These are phyloP conservation scores for Pouteria campechiana DNA, from an alignment of 179 eudicot genomes.

Conservation along the genomic window DNA sequence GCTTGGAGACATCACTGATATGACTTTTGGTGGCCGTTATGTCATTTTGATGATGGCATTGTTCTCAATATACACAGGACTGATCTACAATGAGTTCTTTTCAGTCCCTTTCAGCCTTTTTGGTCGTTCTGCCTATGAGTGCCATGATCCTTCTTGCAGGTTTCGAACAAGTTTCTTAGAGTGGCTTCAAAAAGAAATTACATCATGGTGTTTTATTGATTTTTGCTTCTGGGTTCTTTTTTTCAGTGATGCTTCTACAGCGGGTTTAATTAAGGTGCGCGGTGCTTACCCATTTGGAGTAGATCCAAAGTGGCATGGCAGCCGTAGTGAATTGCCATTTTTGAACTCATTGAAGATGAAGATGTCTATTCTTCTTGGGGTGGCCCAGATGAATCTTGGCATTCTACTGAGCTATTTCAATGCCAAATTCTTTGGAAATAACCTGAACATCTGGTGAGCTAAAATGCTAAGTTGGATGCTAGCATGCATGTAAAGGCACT, in stretches of 20 bases:
- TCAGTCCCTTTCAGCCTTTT: constrained; percentile 77
- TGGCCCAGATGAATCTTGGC: constrained; percentile 85
- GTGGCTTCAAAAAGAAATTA: constrained; percentile 1
- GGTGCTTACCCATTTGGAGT: constrained; percentile 81
- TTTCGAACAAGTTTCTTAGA: constrained; percentile 9
- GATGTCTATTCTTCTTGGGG: constrained; percentile 84
- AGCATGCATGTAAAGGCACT: background rate
- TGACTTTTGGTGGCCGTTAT: constrained; percentile 80
- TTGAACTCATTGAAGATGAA: constrained; percentile 88
- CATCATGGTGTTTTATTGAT: no score
- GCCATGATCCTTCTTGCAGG: constrained; percentile 70
- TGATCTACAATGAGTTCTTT: constrained; percentile 77
- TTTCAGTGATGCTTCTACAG: constrained; percentile 64
- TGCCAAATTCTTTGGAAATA: constrained; percentile 54
- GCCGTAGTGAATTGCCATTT: constrained; percentile 81
- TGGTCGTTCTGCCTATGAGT: constrained; percentile 71
- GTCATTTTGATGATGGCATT: constrained; percentile 76
- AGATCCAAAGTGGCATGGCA: constrained; percentile 88
- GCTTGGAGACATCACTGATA: constrained; percentile 75
- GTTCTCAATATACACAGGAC: constrained; percentile 81
- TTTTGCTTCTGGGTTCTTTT: no score
- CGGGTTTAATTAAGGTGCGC: constrained; percentile 58
- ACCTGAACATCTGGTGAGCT: constrained; percentile 60
- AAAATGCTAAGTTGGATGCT: background rate
- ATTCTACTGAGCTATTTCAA: constrained; percentile 61